Evolutionary conservation across 345 rosid genomes (phyloP).

Genomic region (Ceriops zippeliana): DNA sequence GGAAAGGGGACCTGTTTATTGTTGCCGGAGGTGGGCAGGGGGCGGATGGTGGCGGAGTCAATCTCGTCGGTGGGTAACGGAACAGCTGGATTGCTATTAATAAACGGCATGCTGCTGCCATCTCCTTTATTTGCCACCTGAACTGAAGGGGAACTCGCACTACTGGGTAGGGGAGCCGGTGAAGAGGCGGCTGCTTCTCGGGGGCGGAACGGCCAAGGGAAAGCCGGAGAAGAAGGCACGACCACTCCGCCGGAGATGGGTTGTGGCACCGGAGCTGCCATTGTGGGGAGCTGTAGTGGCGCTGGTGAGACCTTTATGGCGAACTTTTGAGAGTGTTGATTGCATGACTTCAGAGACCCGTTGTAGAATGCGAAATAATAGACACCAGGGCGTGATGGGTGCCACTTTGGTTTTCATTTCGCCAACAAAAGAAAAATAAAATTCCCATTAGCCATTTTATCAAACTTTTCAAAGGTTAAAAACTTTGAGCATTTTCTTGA

Average conservation of each 20-base stretch:
- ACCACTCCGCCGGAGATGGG: constrained; percentile 57
- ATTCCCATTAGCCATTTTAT: no score
- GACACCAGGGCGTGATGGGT: constrained; percentile 78
- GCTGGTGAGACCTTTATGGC: constrained; percentile 47
- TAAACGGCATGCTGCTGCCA: constrained; percentile 71
- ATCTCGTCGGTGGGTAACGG: constrained; percentile 97
- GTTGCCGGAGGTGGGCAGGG: constrained; percentile 53
- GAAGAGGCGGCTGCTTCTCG: constrained; percentile 41
- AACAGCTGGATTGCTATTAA: constrained; percentile 91
- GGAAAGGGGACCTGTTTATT: constrained; percentile 32
- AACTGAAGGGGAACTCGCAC: constrained; percentile 20
- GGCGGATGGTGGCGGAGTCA: constrained; percentile 80
- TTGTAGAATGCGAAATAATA: constrained; percentile 84
- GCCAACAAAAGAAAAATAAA: not conserved
- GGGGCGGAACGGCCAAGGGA: constrained; percentile 85
- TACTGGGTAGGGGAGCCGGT: constrained; percentile 55
- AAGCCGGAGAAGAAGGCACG: constrained; percentile 62
- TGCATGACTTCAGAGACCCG: constrained; percentile 56
- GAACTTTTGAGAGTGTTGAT: constrained; percentile 46
- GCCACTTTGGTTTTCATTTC: constrained; percentile 51
- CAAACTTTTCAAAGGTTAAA: no score
- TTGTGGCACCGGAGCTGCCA: constrained; percentile 39
- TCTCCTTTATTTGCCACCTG: constrained; percentile 65
- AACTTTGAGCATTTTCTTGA: not conserved
- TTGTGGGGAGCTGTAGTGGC: constrained; percentile 25